Evolutionary conservation across 2,329 filamentous ascomycete species (phyloP).

Genomic region (Gremmenia infestans): DNA sequence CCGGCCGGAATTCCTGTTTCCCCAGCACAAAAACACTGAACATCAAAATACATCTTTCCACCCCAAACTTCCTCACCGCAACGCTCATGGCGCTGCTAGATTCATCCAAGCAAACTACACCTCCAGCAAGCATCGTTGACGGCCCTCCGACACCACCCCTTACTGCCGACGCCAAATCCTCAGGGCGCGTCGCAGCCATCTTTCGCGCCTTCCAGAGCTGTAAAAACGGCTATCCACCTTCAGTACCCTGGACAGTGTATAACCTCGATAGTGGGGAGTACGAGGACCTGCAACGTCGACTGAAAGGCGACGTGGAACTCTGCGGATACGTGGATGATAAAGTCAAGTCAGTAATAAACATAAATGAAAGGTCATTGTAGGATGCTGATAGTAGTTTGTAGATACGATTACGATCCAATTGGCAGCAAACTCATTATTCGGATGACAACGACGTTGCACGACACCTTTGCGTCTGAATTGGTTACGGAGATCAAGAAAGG

Average conservation of each 20-base stretch:
- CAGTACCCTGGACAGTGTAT: conserved; percentile 9
- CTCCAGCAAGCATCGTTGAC: conserved; percentile 17
- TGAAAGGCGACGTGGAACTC: conserved; percentile 16
- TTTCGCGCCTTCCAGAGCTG: conserved; percentile 11
- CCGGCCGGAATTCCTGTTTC: too few relatives aligned
- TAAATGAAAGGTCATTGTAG: conserved; percentile 1
- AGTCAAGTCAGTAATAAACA: conserved; percentile 17
- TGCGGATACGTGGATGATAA: conserved; percentile 16
- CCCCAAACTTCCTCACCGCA: too few relatives aligned
- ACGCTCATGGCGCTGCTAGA: too few relatives aligned
- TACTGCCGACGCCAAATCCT: too few relatives aligned
- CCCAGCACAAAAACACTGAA: too few relatives aligned
- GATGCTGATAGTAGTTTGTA: conserved; percentile 9
- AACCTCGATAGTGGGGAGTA: conserved; percentile 11
- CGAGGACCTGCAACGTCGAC: conserved; percentile 10
- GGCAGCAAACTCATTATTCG: conserved; percentile 15
- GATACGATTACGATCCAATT: conserved; percentile 22
- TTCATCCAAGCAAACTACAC: conserved; percentile 12
- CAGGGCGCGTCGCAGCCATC: conserved; percentile 6
- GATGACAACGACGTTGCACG: conserved; percentile 20
- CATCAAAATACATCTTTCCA: too few relatives aligned
- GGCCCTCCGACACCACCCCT: conserved; percentile 17
- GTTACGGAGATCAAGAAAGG: conserved; percentile 13
- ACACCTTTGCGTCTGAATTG: conserved; percentile 14
- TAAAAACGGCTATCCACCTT: conserved; percentile 5